Base-by-base conservation (phyloP, 192 early-diverging fungal species). In the Glomus cerebriforme region DNA sequence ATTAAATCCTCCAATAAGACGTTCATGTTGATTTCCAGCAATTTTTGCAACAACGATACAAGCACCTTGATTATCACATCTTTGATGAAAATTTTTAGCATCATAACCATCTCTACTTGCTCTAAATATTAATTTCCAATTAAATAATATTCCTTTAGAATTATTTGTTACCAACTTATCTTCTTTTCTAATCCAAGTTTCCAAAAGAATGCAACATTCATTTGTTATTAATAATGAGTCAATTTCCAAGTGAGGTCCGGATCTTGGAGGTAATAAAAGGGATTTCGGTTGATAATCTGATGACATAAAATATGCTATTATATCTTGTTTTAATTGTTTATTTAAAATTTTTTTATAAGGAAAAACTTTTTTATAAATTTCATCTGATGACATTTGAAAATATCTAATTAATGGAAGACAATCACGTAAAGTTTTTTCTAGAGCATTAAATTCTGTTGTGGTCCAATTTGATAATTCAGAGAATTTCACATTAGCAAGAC, bases 261-360 rank as follows among this genome's bases (percentile, higher is more conserved):
- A 58, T 29, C 26, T n/a, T 74, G 19, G 49, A 34, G 72, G 45
- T n/a, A 34, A 19, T 19, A 69, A 19, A 27, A 26, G 13, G 22
- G 72, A 49, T 74, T 59, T 32, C 1, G 15, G 37, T 31, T 22
- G 54, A 7, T 22, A 49, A 47, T 34, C 26, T 29, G 39, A n/a
- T 27, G n/a, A 29, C 26, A 74, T n/a, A 27, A 26, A 74, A 29
- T 74, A 45, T 12, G 22, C 72, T 17, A 71, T 10, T 43, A 71
- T 34, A 43, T 43, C 39, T 19, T n/a, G n/a, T 26, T 24, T 43
- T 24, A 35, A 43, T n/a, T 34, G 22, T 45, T 71, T 45, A 6
- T 4, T 15, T 24, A 71, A 71, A 45, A 71, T 43, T 31, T 59
- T 58, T 62, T 60, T 75, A 62, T 75, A 75, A 22, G 74, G 74